Evolutionary conservation across 1,284 basidiomycete species (phyloP).

Genomic region (Tilletia horrida): DNA sequence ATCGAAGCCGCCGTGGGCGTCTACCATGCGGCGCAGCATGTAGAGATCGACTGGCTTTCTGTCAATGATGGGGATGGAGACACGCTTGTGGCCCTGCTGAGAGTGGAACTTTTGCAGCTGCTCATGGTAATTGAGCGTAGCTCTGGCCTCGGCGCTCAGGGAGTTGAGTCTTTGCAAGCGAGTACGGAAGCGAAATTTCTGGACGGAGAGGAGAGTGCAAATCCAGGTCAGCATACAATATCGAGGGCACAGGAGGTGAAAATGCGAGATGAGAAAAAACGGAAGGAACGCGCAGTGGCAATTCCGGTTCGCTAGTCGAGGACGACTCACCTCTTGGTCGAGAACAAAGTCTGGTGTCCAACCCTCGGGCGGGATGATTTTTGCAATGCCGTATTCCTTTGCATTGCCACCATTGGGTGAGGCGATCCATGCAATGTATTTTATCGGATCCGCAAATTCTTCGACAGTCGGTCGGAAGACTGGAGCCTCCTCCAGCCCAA

Average conservation of each 20-base stretch:
- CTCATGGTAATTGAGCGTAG: conserved; percentile 94
- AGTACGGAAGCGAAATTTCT: conserved; percentile 91
- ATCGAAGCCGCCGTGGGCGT: conserved; percentile 79
- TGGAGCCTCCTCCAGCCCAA: conserved; percentile 85
- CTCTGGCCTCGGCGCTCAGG: conserved; percentile 92
- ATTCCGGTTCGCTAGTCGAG: not conserved
- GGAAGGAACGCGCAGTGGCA: not conserved
- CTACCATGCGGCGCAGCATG: conserved; percentile 85
- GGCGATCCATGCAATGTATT: conserved; percentile 72
- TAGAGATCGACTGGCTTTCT: conserved; percentile 88
- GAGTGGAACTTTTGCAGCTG: conserved; percentile 71
- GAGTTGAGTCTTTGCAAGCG: conserved; percentile 91
- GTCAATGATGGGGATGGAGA: conserved; percentile 87
- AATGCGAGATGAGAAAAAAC: not conserved
- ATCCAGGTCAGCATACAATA: not conserved
- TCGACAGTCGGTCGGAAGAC: conserved; percentile 81
- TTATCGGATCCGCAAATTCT: conserved; percentile 93
- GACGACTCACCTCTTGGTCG: conserved; percentile 72
- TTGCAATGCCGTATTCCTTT: conserved; percentile 83
- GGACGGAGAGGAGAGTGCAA: conserved; percentile 33
- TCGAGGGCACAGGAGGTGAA: too few species aligned
- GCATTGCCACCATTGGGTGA: conserved; percentile 69
- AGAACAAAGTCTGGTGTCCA: conserved; percentile 98
- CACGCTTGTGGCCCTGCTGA: conserved; percentile 63
- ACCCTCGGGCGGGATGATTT: conserved; percentile 85